Evolutionary conservation across 78 protist species (phyloP), one percentile per base, ranked within the genome.

Genomic region (Planoprotostelium fungivorum): DNA sequence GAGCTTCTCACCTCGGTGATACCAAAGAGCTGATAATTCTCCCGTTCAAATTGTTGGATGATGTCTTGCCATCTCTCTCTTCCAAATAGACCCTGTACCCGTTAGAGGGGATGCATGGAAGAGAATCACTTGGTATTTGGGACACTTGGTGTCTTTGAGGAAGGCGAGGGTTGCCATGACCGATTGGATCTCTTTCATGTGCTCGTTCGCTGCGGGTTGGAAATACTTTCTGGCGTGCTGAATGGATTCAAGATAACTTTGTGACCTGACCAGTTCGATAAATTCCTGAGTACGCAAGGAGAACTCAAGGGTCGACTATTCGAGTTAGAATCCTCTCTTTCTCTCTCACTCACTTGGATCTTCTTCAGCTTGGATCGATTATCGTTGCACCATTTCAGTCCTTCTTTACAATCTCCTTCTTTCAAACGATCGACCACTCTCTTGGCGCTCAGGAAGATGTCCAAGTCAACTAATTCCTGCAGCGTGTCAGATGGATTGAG

Each of bases 321-420:
- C 37, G 31, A 84, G 16, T 36, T 85, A 36, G 16, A 16, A 25
- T 35, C 16, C 16, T 25, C 16, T 25, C 5, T 23, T 36, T 36
- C 34, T 36, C 38, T 35, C 25, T 0, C 84, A 1, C 38, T 5
- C 29, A 83, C 85, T 63, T 94, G 73, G 36, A 90, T 90, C 86
- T 92, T 92, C 37, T 89, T 88, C 84, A 95, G 90, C 34, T 90
- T 86, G 25, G 94, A 86, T 83, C 88, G 83, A 38, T 95, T 95
- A 34, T 92, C 97, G 35, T 34, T 34, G 84, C 97, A 95, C 97
- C 97, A 95, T 35, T 86, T 84, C n/a, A 95, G 90, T 1, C 94
- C 95, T 25, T 87, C 95, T 84, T 90, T 90, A 87, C 96, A 95
- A 63, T 90, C 90, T 37, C 36, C 85, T n/a, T 89, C 88, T 9